Evolutionary conservation across 371 early-diverging fungal species (phyloP).

Genomic region (Synchytrium microbalum): DNA sequence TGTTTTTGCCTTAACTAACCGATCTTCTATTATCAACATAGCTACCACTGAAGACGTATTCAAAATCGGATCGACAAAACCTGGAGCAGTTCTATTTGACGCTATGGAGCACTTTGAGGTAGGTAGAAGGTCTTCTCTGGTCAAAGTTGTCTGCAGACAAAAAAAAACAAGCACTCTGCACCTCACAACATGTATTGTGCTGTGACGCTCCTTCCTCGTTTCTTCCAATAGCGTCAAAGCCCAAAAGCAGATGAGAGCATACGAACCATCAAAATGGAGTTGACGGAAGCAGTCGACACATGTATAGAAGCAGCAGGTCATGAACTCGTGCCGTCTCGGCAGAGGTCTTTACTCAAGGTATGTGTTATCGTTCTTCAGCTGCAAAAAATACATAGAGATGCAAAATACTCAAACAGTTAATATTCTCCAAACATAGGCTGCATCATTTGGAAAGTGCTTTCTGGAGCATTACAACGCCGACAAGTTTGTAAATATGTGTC

Average conservation of each 20-base stretch:
- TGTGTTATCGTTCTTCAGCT: not conserved
- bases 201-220: not conserved
- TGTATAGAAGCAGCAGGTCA: slow-evolving; percentile 93
- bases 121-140: slow-evolving; percentile 6
- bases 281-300: slow-evolving; percentile 79
- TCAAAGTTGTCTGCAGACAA: not conserved
- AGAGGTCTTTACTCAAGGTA: slow-evolving; percentile 68
- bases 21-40: slow-evolving; percentile 13
- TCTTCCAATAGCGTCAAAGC: slow-evolving; percentile 57
- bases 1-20: slow-evolving; percentile 3
- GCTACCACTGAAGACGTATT: slow-evolving; percentile 77
- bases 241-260: slow-evolving; percentile 94
- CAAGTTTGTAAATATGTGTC: slow-evolving; percentile 82
- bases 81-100: slow-evolving; percentile 90
- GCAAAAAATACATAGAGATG: not conserved
- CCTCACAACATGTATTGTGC: not conserved
- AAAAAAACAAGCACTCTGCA: not conserved
- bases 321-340: slow-evolving; percentile 66
- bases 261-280: slow-evolving; percentile 68
- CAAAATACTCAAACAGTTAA: slow-evolving; percentile 1
- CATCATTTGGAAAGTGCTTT: slow-evolving; percentile 92
- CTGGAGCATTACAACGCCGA: slow-evolving; percentile 74
- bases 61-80: slow-evolving; percentile 87
- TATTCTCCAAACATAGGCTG: slow-evolving; percentile 50
- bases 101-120: slow-evolving; percentile 85